phyloP scores from a whole-genome alignment of 75 land plant genomes.

The Cryptomeria japonica region DNA sequence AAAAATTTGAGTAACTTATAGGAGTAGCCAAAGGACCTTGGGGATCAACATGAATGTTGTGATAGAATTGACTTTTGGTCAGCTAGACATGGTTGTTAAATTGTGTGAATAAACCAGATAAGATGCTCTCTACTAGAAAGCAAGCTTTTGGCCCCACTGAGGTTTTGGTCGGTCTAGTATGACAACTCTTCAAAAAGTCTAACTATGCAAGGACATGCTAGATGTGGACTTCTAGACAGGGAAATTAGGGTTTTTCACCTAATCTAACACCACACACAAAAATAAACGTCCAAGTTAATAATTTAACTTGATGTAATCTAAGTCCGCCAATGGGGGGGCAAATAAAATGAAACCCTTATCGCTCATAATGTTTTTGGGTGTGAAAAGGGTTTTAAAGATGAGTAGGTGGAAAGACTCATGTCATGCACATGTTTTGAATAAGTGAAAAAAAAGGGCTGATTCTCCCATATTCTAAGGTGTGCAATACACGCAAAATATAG shows the following conservation, averaged over 20 bases:
- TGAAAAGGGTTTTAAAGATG: not conserved
- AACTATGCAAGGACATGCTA: not conserved
- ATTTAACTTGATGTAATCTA: too few relatives aligned
- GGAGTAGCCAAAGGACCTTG: not conserved
- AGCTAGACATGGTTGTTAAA: not conserved
- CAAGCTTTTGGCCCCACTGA: not conserved
- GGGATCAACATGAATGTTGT: not conserved
- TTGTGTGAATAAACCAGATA: not conserved
- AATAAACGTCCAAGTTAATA: not conserved
- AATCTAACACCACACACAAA: not conserved
- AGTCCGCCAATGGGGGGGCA: too few relatives aligned
- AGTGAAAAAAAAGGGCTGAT: not conserved
- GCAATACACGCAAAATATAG: not conserved
- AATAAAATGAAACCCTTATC: not conserved
- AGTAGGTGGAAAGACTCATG: not conserved
- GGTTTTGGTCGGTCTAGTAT: not conserved
- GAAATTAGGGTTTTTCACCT: not conserved
- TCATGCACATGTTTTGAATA: conserved; percentile 1
- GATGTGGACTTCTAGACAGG: not conserved
- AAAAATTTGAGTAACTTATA: not conserved
- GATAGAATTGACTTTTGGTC: not conserved
- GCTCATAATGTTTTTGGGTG: not conserved
- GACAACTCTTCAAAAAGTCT: not conserved
- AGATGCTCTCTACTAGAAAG: not conserved
- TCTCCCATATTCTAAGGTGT: not conserved